Evolutionary conservation across 495 filamentous ascomycete species (phyloP), one percentile per base, ranked within the genome.

Genomic region (Aspergillus haitiensis): DNA sequence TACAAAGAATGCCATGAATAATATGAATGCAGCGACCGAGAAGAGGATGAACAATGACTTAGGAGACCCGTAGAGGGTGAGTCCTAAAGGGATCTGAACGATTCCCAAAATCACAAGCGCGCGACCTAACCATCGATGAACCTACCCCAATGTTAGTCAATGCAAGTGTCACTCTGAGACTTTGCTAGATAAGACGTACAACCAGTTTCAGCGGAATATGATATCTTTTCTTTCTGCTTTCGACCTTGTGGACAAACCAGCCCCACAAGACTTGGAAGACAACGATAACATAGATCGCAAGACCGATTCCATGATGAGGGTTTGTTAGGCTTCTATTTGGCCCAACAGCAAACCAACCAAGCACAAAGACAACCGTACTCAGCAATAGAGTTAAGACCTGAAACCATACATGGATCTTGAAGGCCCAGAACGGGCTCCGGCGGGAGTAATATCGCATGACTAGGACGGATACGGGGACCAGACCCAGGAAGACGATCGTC

Each of bases 51-150:
- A 98, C 0, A 91, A 77, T 11, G 77, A 76, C 69, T 89, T 84
- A 12, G 95, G 94, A 35, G 92, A 94, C 13, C 94, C 94, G 66
- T 97, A 98, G 10, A 98, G 81, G 5, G 92, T 93, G 51, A 98
- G 81, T 0, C 94, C 94, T 1, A 98, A 77, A 1, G 93, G 90
- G 31, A 98, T 86, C 70, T 98, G 95, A 7, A 88, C 82, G 53
- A 98, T 82, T 6, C 89, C 94, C 6, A 98, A 76, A 33, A 98
- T 69, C 8, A 87, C 87, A 52, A 93, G 82, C 0, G 75, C 75
- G 35, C 92, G 82, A 36, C 94, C 94, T 46, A 92, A 69, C 92
- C 93, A 97, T 63, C 91, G 88, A 72, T 98, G 94, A 45, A 88
- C 65, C 84, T 87, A 56, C 7, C 6, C 39, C 48, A 8, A 15